Base-by-base conservation (phyloP, 169 alveolate genomes). In the Plasmodium blacklocki region DNA sequence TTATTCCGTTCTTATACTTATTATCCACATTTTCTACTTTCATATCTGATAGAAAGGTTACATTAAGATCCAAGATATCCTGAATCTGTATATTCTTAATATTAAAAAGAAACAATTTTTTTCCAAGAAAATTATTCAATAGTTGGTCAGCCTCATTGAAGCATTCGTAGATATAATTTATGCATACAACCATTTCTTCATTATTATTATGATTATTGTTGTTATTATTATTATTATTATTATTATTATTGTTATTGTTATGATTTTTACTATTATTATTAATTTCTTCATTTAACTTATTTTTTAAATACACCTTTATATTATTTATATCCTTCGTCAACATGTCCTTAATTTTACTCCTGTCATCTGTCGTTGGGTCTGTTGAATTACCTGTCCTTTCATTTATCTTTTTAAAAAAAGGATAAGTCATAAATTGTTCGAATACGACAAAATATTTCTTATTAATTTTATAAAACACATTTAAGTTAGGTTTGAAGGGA, bases 81-180 rank as follows among this genome's bases (percentile, higher is more conserved):
- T 83, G 74, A 49, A 83, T 83, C 19, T 83, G 23, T 19, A 83
- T 83, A 23, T 23, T 83, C 47, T 68, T 83, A 68, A 83, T 49
- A 58, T 83, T 83, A 39, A 83, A 68, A n/a, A 68, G 8, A 43
- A 83, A 39, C n/a, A 83, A 68, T 68, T 83, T 83, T 29, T 83
- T 32, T 32, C 67, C 59, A 3, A 32, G 56, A 11, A 83, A 21
- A 18, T 59, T 83, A 6, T 60, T 23, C 18, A 67, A 11, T 52
- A 83, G 52, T 15, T 83, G 60, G 54, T 83, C 62, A 9, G 91
- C 52, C 3, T 83, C 73, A 72, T 68, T 73, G 1, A 83, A 68
- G 50, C 70, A 56, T 58, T 68, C 8, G 15, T 39, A 3, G 14
- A 83, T 19, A 72, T 32, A 83, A 2, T 59, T 52, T 68, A 83